These are phyloP conservation scores for Picea sitchensis DNA, from an alignment of 75 land plant genomes.

Conservation along the genomic window DNA sequence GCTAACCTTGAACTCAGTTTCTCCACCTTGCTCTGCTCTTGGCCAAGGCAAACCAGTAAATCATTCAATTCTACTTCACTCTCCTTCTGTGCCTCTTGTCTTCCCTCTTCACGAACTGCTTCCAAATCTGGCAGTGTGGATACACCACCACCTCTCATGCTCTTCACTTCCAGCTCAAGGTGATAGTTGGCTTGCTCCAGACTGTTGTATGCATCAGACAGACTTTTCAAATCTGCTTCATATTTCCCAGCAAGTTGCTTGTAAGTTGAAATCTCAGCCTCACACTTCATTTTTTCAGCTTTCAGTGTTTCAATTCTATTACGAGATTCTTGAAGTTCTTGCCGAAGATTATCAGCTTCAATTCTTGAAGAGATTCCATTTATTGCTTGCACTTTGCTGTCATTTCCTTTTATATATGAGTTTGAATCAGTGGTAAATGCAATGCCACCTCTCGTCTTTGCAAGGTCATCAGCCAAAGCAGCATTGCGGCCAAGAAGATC, in stretches of 20 bases:
- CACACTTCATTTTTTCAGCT: slow-evolving; percentile 56
- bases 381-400: slow-evolving; percentile 1
- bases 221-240: slow-evolving; percentile 76
- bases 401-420: slow-evolving; percentile 7
- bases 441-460: slow-evolving; percentile 37
- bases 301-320: slow-evolving; percentile 49
- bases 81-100: slow-evolving; percentile 89
- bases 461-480: slow-evolving; percentile 80
- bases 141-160: slow-evolving; percentile 37
- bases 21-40: slow-evolving; percentile 98
- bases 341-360: slow-evolving; percentile 56
- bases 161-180: slow-evolving; percentile 67
- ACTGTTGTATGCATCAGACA: slow-evolving; percentile 96
- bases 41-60: slow-evolving; percentile 95
- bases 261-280: slow-evolving; percentile 50
- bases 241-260: slow-evolving; percentile 55
- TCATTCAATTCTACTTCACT: slow-evolving; percentile 90
- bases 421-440: slow-evolving; percentile 13
- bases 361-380: slow-evolving; percentile 43
- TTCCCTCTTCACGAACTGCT: slow-evolving; percentile 75
- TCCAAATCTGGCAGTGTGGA: slow-evolving; percentile 47
- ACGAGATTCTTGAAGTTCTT: slow-evolving; percentile 69
- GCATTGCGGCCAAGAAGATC: slow-evolving; percentile 86
- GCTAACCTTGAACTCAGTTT: slow-evolving; percentile 65
- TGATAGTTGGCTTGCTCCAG: slow-evolving; percentile 78